Conservation (phyloP, 805 yeast genomes). For the Kodamaea kakaduensis region DNA sequence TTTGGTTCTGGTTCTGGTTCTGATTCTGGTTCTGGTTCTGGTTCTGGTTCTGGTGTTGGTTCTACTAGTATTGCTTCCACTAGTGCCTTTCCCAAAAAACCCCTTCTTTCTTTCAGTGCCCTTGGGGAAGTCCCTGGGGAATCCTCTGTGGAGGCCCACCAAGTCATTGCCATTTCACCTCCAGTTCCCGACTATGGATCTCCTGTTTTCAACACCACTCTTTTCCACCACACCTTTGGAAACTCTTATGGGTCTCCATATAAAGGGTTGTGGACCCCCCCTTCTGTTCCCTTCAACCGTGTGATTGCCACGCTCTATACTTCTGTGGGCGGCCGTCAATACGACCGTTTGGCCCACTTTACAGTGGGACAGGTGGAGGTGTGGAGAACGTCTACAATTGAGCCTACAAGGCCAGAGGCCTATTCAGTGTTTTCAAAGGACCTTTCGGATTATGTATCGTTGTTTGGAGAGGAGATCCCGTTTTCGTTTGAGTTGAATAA, state of each 20-base stretch:
- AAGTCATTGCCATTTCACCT: slow-evolving; percentile 17
- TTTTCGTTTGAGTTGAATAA: slow-evolving; percentile 65
- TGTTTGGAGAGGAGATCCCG: slow-evolving; percentile 45
- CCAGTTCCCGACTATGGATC: slow-evolving; percentile 16
- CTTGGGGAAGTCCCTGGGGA: no score
- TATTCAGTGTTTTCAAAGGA: slow-evolving; percentile 52
- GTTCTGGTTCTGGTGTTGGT: no score
- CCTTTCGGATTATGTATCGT: slow-evolving; percentile 48
- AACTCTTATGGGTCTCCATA: slow-evolving; percentile 60
- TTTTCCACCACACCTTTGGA: slow-evolving; percentile 50
- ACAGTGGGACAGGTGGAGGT: slow-evolving; percentile 60
- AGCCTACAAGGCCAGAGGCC: slow-evolving; percentile 54
- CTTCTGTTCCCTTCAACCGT: slow-evolving; percentile 39
- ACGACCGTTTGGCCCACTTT: slow-evolving; percentile 62
- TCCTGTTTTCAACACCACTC: slow-evolving; percentile 38
- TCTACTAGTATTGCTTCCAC: no score
- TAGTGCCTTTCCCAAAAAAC: no score
- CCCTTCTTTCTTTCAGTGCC: no score
- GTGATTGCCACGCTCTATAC: slow-evolving; percentile 53
- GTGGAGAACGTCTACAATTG: slow-evolving; percentile 82
- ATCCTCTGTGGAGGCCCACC: no score
- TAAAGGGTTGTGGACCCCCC: slow-evolving; percentile 41
- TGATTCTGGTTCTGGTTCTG: no score
- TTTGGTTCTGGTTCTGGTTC: no score
- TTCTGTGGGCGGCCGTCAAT: slow-evolving; percentile 55